phyloP scores from a whole-genome alignment of 345 rosid species.

The Gossypium herbaceum region DNA sequence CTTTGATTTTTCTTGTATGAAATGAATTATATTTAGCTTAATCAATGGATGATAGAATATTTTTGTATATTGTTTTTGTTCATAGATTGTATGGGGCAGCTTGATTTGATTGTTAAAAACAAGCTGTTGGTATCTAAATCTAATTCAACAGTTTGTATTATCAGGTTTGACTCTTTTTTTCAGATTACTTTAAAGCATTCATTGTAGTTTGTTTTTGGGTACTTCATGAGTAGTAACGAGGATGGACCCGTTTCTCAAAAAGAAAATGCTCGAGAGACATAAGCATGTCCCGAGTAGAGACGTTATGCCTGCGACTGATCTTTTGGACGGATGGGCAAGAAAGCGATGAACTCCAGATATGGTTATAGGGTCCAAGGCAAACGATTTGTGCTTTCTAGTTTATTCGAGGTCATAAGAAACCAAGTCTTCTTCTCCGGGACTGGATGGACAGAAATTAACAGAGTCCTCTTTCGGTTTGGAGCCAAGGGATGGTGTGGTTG shows the following conservation, averaged over 20 bases:
- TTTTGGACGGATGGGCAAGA: slow-evolving; percentile 77
- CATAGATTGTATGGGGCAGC: not conserved
- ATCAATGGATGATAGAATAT: not conserved
- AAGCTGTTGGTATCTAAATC: not conserved
- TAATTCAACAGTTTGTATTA: not conserved
- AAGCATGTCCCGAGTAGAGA: slow-evolving; percentile 29
- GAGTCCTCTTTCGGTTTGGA: slow-evolving; percentile 21
- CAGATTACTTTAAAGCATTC: not conserved
- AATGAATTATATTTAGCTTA: not conserved
- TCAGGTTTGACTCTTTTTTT: not conserved
- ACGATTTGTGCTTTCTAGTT: slow-evolving; percentile 13
- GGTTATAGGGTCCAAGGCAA: slow-evolving; percentile 23
- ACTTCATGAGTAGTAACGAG: slow-evolving; percentile 18
- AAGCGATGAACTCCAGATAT: slow-evolving; percentile 21
- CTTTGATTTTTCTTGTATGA: not conserved
- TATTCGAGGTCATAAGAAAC: not conserved
- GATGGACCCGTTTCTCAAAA: slow-evolving; percentile 20
- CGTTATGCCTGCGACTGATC: slow-evolving; percentile 42
- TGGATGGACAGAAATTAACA: slow-evolving; percentile 23
- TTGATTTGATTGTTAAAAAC: not conserved
- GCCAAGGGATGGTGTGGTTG: slow-evolving; percentile 22
- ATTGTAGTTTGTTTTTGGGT: not conserved
- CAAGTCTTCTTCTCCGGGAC: slow-evolving; percentile 25
- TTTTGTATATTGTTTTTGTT: not conserved
- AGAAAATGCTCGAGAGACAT: slow-evolving; percentile 9